Percentiles rank a stretch among this genome's conserved stretches.
Evolutionary conservation across 2,329 filamentous ascomycete species (phyloP).

Genomic region (Meredithiella fracta): DNA sequence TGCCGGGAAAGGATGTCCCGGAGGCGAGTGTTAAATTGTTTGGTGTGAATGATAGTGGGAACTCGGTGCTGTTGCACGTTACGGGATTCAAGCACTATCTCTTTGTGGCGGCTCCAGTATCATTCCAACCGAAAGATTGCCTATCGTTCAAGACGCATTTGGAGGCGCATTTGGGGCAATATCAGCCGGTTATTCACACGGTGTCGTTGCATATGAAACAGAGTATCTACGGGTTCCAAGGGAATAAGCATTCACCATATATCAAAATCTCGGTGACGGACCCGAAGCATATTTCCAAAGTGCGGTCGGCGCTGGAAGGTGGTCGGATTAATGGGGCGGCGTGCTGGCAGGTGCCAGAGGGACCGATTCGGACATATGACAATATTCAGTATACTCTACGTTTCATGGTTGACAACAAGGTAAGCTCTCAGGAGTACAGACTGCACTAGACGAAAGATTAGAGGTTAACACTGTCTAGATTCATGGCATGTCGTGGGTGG

Average conservation of each 20-base stretch:
- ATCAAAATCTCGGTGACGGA: constrained; percentile 87
- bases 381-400: constrained; percentile 87
- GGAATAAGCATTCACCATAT: constrained; percentile 80
- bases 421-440: constrained; percentile 26
- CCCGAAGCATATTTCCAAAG: constrained; percentile 62
- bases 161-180: constrained; percentile 59
- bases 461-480: constrained; percentile 34
- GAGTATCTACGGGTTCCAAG: constrained; percentile 86
- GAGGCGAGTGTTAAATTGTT: constrained; percentile 75
- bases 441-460: no score
- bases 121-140: constrained; percentile 66
- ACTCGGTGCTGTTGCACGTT: constrained; percentile 89
- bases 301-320: constrained; percentile 59
- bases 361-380: constrained; percentile 78
- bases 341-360: constrained; percentile 56
- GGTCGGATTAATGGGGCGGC: constrained; percentile 76
- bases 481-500: constrained; percentile 94
- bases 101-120: constrained; percentile 74
- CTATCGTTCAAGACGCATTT: constrained; percentile 63
- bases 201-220: constrained; percentile 72
- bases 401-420: constrained; percentile 95
- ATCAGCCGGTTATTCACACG: constrained; percentile 59
- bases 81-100: constrained; percentile 94
- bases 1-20: constrained; percentile 1
- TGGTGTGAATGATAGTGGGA: constrained; percentile 66